A percentile compares a stretch with the other conserved stretches of the same genome.
Conservation (phyloP, 164 flowering plant species). For the Aristolochia fimbriata region DNA sequence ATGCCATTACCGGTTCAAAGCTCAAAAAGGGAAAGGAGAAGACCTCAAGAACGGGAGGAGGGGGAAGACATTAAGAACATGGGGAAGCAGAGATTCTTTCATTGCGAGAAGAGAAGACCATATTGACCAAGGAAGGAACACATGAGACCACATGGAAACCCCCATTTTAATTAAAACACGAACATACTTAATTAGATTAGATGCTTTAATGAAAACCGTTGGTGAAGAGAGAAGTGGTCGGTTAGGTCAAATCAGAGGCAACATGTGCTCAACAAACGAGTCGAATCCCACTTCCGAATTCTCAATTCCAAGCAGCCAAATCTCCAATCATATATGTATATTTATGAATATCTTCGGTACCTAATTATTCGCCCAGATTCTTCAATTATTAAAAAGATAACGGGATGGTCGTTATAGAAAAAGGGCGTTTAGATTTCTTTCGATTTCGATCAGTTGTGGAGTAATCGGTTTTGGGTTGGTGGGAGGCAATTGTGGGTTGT, state of each 20-base stretch:
- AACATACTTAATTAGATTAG: too few relatives aligned
- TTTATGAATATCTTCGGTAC: too few relatives aligned
- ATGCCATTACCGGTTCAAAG: too few relatives aligned
- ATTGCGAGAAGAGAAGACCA: neutral
- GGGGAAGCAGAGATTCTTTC: conserved; percentile 3
- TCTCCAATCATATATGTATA: too few relatives aligned
- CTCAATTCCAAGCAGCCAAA: too few relatives aligned
- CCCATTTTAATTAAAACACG: conserved; percentile 2
- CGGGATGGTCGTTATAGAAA: too few relatives aligned
- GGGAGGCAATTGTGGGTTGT: too few relatives aligned
- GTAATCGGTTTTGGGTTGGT: too few relatives aligned
- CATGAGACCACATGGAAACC: conserved; percentile 49
- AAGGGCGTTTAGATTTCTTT: neutral
- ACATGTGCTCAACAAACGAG: conserved; percentile 1
- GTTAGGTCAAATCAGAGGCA: neutral
- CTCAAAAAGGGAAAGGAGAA: neutral
- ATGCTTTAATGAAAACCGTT: conserved; percentile 7
- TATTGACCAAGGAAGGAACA: conserved; percentile 19
- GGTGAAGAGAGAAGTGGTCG: neutral
- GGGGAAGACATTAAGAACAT: neutral
- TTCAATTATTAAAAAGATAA: conserved; percentile 2
- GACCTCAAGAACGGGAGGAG: neutral
- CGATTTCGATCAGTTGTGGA: neutral
- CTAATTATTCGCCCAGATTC: neutral
- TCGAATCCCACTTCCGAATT: neutral